These are phyloP conservation scores for Ligustrum vulgare DNA, from an alignment of 257 asterid species.

Conservation along the genomic window DNA sequence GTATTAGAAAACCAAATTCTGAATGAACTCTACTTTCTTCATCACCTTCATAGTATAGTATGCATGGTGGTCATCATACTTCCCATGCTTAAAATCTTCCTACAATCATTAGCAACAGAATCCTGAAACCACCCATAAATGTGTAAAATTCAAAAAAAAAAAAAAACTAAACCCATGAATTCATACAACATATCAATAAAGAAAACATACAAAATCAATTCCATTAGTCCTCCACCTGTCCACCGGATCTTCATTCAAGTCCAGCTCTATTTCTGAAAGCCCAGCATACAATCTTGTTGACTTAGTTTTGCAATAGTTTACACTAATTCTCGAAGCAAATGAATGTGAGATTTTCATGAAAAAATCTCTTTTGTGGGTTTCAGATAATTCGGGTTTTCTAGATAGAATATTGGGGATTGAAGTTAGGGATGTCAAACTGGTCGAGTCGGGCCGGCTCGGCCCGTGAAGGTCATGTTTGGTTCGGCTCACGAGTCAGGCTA, in stretches of 20 bases:
- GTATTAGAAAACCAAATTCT: background rate
- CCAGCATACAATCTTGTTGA: slow-evolving; percentile 67
- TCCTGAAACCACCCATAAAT: background rate
- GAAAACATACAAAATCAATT: slow-evolving; percentile 39
- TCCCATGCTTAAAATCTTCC: slow-evolving; percentile 74
- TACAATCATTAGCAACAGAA: slow-evolving; percentile 31
- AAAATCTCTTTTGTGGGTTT: slow-evolving; percentile 19
- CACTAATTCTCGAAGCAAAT: slow-evolving; percentile 20
- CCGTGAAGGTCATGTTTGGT: too few relatives aligned
- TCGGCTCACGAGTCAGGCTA: too few relatives aligned
- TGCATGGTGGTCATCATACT: slow-evolving; percentile 73
- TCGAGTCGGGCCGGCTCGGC: too few relatives aligned
- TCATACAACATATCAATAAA: background rate
- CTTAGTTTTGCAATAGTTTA: slow-evolving; percentile 21
- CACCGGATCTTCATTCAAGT: slow-evolving; percentile 74
- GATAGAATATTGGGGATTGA: slow-evolving; percentile 38
- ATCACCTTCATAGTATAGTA: slow-evolving; percentile 68
- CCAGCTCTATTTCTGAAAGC: slow-evolving; percentile 70
- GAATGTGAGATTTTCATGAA: slow-evolving; percentile 15
- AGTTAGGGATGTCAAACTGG: too few relatives aligned
- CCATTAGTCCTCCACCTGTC: slow-evolving; percentile 82
- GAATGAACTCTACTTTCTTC: slow-evolving; percentile 43
- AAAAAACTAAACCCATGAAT: background rate
- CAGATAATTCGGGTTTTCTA: slow-evolving; percentile 26
- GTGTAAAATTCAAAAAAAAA: background rate